A percentile compares a stretch with the other conserved stretches of the same genome.
Conservation (phyloP, 345 rosid genomes). For the Eucalyptus camaldulensis region DNA sequence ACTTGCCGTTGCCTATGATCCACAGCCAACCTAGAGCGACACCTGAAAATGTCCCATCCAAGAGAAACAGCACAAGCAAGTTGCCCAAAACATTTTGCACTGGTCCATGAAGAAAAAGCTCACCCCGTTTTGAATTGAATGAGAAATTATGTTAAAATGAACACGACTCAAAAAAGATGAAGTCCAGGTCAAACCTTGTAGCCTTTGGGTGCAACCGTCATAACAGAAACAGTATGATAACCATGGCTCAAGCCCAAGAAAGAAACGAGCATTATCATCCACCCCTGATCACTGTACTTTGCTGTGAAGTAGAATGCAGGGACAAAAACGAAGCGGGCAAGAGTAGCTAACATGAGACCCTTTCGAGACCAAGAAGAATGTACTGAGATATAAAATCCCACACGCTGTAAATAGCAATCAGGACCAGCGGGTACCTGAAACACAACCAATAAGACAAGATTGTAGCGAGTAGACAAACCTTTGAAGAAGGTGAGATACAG, state of each 20-base stretch:
- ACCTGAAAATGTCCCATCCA: conserved; percentile 57
- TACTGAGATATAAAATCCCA: conserved; percentile 57
- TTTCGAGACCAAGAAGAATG: conserved; percentile 52
- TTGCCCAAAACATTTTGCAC: conserved; percentile 86
- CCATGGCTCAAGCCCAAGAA: conserved; percentile 64
- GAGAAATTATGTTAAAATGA: not conserved
- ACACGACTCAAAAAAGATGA: too few relatives aligned
- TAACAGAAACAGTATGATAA: conserved; percentile 65
- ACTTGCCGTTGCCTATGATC: conserved; percentile 35
- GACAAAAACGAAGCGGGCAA: conserved; percentile 41
- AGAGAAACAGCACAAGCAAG: conserved; percentile 40
- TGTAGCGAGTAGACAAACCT: not conserved
- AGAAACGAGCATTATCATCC: conserved; percentile 66
- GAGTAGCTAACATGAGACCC: conserved; percentile 30
- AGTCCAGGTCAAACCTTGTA: conserved; percentile 45
- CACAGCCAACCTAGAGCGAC: conserved; percentile 74
- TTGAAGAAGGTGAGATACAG: not conserved
- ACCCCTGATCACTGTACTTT: conserved; percentile 74
- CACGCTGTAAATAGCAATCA: conserved; percentile 39
- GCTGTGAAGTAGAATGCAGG: conserved; percentile 79
- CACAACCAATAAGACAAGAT: conserved; percentile 23
- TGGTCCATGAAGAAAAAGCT: conserved; percentile 37
- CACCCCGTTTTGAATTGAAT: not conserved
- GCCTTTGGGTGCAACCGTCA: conserved; percentile 69
- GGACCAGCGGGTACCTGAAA: conserved; percentile 73